Conservation (phyloP, 352 stramenopile species). For the Thalassiosira livingstoniorum region DNA sequence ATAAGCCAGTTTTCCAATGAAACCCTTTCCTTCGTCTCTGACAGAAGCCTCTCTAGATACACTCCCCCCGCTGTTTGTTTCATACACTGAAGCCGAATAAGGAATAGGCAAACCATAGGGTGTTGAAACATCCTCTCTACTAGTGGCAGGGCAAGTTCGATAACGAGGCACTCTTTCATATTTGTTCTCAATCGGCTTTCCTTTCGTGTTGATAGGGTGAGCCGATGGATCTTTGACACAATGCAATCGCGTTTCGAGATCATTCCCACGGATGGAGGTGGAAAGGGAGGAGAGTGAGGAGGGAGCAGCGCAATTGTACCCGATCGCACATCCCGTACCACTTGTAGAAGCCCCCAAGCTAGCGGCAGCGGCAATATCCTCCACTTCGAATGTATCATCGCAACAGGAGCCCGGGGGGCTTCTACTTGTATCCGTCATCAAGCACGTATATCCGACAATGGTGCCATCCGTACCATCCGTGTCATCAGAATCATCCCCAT, state of each 20-base stretch:
- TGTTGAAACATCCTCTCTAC: conserved; percentile 4
- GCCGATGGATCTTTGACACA: conserved; percentile 10
- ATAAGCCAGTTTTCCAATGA: conserved; percentile 54
- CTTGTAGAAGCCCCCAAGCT: background rate
- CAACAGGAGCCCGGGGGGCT: conserved; percentile 25
- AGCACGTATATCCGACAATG: conserved; percentile 27
- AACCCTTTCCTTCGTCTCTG: background rate
- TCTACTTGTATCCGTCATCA: background rate
- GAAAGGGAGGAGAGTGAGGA: background rate
- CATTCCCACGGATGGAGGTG: background rate
- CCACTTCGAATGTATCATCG: background rate
- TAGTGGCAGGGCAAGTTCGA: conserved; percentile 31
- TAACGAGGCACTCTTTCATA: conserved; percentile 39
- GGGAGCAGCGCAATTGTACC: conserved; percentile 17
- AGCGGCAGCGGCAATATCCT: background rate
- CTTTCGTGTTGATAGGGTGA: conserved; percentile 8
- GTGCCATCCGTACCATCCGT: background rate
- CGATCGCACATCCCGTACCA: conserved; percentile 29
- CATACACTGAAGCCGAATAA: background rate
- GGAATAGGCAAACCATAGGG: conserved; percentile 33
- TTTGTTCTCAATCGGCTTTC: conserved; percentile 20
- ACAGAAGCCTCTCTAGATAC: background rate
- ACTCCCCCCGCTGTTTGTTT: background rate
- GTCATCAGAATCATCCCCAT: background rate
- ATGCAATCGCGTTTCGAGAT: background rate